Evolutionary conservation across 176 grass and related monocot genomes (phyloP).

Genomic region (Lolium perenne): DNA sequence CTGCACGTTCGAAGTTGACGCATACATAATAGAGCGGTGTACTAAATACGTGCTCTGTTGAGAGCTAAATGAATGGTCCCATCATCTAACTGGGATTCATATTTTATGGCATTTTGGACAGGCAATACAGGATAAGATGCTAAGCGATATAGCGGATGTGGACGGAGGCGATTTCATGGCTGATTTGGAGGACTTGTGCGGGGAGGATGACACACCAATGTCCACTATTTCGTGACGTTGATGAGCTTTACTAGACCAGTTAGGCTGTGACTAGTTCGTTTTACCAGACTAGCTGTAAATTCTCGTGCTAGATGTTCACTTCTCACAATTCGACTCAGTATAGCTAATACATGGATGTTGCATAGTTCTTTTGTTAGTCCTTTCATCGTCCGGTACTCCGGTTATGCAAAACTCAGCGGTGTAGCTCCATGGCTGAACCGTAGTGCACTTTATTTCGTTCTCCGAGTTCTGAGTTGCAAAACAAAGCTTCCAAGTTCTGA

Average conservation of each 20-base stretch:
- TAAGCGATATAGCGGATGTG: slow-evolving; percentile 42
- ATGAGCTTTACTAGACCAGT: slow-evolving; percentile 50
- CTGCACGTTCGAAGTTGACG: neutral
- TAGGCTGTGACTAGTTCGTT: slow-evolving; percentile 50
- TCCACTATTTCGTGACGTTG: slow-evolving; percentile 58
- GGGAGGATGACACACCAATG: slow-evolving; percentile 50
- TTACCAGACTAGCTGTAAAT: slow-evolving; percentile 72
- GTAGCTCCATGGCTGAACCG: neutral
- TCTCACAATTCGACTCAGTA: slow-evolving; percentile 35
- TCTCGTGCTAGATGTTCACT: slow-evolving; percentile 42
- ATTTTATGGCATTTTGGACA: slow-evolving; percentile 45
- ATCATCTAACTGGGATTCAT: neutral
- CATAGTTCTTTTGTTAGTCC: neutral
- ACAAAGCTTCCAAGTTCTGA: no score
- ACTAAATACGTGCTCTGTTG: neutral
- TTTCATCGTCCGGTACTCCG: neutral
- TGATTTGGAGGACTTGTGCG: slow-evolving; percentile 69
- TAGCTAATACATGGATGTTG: slow-evolving; percentile 45
- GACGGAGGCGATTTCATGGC: slow-evolving; percentile 70
- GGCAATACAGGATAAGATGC: slow-evolving; percentile 61
- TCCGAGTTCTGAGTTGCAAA: no score
- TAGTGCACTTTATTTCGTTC: no score
- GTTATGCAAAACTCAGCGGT: neutral
- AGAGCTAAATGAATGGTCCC: neutral
- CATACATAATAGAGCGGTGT: neutral